Evolutionary conservation across 345 rosid species (phyloP).

Genomic region (Linum trigynum): DNA sequence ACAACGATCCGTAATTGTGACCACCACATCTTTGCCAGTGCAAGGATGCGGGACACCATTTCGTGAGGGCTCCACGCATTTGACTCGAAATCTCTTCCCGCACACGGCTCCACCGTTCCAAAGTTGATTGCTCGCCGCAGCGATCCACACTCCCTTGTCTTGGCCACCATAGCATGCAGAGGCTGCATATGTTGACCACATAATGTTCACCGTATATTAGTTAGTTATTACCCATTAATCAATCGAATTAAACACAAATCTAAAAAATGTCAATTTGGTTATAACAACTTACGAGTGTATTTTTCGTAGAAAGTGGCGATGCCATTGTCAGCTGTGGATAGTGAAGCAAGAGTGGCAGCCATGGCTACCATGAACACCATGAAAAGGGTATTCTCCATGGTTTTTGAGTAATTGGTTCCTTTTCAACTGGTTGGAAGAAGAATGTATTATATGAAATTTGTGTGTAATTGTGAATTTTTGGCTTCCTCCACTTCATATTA

Average conservation of each 20-base stretch:
- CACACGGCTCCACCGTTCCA: conserved; percentile 19
- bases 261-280: not conserved
- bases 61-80: conserved; percentile 12
- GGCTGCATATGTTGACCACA: conserved; percentile 2
- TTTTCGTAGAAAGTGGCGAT: conserved; percentile 16
- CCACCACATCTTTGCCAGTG: conserved; percentile 7
- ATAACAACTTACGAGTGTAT: conserved; percentile 15
- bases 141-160: conserved; percentile 13
- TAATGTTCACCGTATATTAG: too few species aligned
- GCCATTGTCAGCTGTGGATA: conserved; percentile 12
- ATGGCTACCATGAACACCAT: not conserved
- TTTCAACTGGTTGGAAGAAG: too few species aligned
- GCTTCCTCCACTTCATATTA: too few species aligned
- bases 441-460: too few species aligned
- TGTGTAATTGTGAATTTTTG: too few species aligned
- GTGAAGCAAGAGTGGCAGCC: conserved; percentile 2
- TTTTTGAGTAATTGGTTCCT: not conserved
- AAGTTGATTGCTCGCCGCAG: conserved; percentile 17
- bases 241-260: not conserved
- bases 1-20: not conserved
- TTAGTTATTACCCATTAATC: too few species aligned
- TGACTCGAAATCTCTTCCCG: conserved; percentile 10
- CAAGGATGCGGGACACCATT: conserved; percentile 11
- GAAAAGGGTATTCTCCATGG: not conserved
- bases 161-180: conserved; percentile 16